A percentile compares a stretch with the other conserved stretches of the same genome.
Conservation (phyloP, 768 basidiomycete species). For the Boletus sensibilis region DNA sequence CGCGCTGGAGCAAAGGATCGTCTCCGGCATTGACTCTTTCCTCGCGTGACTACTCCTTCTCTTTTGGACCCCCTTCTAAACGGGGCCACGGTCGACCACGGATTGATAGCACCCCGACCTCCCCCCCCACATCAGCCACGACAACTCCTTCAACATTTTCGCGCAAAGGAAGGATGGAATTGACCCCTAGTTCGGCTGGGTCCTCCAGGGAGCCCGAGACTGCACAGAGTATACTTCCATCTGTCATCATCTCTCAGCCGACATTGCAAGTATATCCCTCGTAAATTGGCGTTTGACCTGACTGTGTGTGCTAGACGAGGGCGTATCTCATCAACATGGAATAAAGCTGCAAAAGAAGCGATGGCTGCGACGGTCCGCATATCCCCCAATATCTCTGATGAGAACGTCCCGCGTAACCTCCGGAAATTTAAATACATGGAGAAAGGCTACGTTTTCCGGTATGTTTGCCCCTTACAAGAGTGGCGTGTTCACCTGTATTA, state of each 20-base stretch:
- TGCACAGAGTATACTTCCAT: slow-evolving; percentile 6
- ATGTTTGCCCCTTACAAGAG: slow-evolving; percentile 2
- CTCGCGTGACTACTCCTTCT: slow-evolving; percentile 14
- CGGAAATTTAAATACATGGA: slow-evolving; percentile 54
- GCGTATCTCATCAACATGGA: slow-evolving; percentile 33
- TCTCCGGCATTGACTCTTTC: slow-evolving; percentile 14
- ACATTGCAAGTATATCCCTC: slow-evolving; percentile 18
- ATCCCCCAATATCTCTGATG: slow-evolving; percentile 34
- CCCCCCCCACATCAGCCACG: slow-evolving; percentile 10
- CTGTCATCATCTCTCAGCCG: slow-evolving; percentile 20
- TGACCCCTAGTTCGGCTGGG: slow-evolving; percentile 14
- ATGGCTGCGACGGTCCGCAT: slow-evolving; percentile 36
- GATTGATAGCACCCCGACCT: slow-evolving; percentile 1
- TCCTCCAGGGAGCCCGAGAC: slow-evolving; percentile 7
- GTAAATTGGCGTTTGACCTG: background rate
- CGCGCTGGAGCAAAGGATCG: slow-evolving; percentile 1
- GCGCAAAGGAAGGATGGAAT: slow-evolving; percentile 2
- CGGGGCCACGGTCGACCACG: slow-evolving; percentile 4
- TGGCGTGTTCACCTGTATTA: slow-evolving; percentile 8
- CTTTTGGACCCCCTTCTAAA: slow-evolving; percentile 11
- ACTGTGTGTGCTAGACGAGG: slow-evolving; percentile 20
- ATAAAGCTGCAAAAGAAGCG: slow-evolving; percentile 21
- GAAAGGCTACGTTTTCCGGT: slow-evolving; percentile 49
- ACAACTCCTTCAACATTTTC: background rate
- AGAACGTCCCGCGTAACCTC: slow-evolving; percentile 42